Evolutionary conservation across 805 yeast genomes (phyloP).

Genomic region (Grigorovia humatica): DNA sequence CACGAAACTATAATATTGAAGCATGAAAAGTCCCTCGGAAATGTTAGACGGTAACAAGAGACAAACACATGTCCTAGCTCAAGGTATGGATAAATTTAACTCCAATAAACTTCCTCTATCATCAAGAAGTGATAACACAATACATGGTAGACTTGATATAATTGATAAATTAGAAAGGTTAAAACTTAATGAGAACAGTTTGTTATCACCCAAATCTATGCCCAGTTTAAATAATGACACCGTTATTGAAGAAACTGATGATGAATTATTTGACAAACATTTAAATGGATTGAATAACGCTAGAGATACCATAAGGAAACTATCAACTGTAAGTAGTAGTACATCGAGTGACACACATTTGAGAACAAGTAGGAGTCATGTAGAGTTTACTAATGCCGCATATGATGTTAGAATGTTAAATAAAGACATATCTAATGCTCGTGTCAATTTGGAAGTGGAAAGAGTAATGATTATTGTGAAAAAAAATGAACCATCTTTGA

Average conservation of each 20-base stretch:
- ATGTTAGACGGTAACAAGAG: neutral
- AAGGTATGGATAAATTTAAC: neutral
- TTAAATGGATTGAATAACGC: constrained; percentile 10
- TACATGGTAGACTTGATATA: neutral
- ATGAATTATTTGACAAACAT: constrained; percentile 1
- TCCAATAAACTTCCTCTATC: neutral
- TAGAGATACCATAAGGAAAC: constrained; percentile 14
- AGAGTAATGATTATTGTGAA: constrained; percentile 75
- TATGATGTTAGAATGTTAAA: constrained; percentile 70
- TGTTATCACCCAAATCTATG: neutral
- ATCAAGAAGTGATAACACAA: neutral
- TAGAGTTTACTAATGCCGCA: constrained; percentile 71
- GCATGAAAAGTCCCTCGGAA: constrained; percentile 1
- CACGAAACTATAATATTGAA: neutral
- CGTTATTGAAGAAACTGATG: constrained; percentile 4
- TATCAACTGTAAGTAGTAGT: constrained; percentile 7
- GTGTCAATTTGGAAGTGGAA: constrained; percentile 54
- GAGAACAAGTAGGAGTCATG: constrained; percentile 33
- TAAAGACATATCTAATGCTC: constrained; percentile 57
- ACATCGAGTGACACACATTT: constrained; percentile 3
- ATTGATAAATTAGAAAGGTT: constrained; percentile 3
- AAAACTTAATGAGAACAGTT: neutral
- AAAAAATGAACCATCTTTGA: constrained; percentile 63
- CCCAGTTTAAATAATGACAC: neutral
- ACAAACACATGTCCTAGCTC: neutral